These are phyloP conservation scores for Cercospora janseana DNA, from an alignment of 2,329 filamentous ascomycete species.

Conservation along the genomic window DNA sequence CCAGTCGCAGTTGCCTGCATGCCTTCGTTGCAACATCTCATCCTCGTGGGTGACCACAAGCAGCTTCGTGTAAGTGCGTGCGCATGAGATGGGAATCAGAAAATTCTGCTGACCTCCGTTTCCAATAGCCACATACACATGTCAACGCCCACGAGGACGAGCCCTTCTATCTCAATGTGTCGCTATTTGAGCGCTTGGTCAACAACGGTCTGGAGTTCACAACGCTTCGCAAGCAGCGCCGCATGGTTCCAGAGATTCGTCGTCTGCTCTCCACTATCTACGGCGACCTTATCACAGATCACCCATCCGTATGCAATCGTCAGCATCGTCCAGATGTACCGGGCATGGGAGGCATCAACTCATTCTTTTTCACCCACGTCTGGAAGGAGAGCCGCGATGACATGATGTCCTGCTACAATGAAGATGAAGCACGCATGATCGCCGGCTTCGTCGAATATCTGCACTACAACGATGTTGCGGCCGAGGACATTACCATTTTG, in stretches of 20 bases:
- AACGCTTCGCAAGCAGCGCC: conserved; percentile 66
- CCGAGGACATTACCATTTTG: conserved; percentile 69
- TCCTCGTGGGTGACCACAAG: conserved; percentile 75
- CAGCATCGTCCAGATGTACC: conserved; percentile 53
- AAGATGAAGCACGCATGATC: conserved; percentile 72
- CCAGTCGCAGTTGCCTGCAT: conserved; percentile 60
- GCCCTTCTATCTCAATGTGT: conserved; percentile 68
- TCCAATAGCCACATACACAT: conserved; percentile 61
- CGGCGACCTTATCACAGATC: conserved; percentile 55
- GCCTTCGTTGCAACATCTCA: conserved; percentile 61
- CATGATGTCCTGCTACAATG: conserved; percentile 67
- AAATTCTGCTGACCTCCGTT: background rate
- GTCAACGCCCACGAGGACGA: conserved; percentile 57
- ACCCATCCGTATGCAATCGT: conserved; percentile 52
- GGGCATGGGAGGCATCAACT: conserved; percentile 61
- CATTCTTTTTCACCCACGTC: conserved; percentile 63
- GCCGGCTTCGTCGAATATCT: conserved; percentile 71
- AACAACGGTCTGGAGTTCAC: conserved; percentile 61
- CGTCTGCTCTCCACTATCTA: conserved; percentile 63
- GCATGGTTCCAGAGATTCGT: conserved; percentile 69
- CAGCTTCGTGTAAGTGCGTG: conserved; percentile 52
- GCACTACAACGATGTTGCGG: conserved; percentile 60
- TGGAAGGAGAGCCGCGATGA: conserved; percentile 65
- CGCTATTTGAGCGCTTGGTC: conserved; percentile 78
- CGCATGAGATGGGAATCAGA: background rate